Evolutionary conservation across 2,329 filamentous ascomycete genomes (phyloP), one percentile per base, ranked within the genome.

Genomic region (Apiospora sp.): DNA sequence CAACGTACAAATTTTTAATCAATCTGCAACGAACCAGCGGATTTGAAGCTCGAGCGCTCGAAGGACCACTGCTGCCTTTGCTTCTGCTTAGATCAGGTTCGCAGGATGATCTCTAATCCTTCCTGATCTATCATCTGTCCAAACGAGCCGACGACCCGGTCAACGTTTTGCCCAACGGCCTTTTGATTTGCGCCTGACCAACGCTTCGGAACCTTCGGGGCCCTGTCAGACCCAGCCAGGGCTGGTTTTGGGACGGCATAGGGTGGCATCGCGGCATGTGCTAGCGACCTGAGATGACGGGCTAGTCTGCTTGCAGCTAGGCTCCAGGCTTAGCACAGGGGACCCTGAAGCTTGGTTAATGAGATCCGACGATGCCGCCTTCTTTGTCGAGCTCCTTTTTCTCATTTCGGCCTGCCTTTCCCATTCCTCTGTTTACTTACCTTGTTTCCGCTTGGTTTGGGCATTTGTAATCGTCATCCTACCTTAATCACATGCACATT

Each of bases 331-430:
- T 64, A 64, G 58, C 22, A 64, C 58, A 64, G 58, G 58, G 58
- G 58, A 64, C 34, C 30, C 58, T 41, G 58, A 64, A 64, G 58
- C 58, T 64, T 64, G 34, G 58, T n/a, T 64, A 64, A 64, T 64
- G 58, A 41, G 58, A 64, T 64, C 58, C 58, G 58, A 64, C 58
- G 58, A 64, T 64, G 58, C 58, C 58, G 58, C 58, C 58, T 64
- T 64, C 58, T 64, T 64, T 64, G 58, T 41, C 10, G 19, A 41
- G 58, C 58, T 24, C 58, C 34, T 22, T 64, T 61, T 37, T 41
- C 58, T 41, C 58, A 41, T 64, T 64, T 64, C 58, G 58, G 58
- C 22, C 41, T 37, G 41, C 37, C 1, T 41, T 41, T 22, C 34
- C 34, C 34, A 13, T 41, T 41, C 22, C 12, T 41, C 30, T 64